Percentiles rank a stretch among this genome's conserved stretches.
These are phyloP conservation scores for Xylaria sp. DNA, from an alignment of 2,329 filamentous ascomycete species.

Conservation along the genomic window DNA sequence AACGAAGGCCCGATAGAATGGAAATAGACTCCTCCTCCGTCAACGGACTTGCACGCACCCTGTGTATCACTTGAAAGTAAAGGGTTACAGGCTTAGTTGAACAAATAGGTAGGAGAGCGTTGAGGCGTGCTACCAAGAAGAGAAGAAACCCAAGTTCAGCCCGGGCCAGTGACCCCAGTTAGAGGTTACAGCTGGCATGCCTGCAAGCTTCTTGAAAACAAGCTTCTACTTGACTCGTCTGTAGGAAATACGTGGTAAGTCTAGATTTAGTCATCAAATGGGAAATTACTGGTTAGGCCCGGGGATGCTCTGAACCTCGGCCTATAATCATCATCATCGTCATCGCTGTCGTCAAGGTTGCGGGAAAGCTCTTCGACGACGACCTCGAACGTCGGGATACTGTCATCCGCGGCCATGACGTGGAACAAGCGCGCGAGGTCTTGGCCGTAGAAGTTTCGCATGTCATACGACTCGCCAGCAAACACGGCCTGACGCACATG, in stretches of 20 bases:
- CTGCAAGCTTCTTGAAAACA: neutral
- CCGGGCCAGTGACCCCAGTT: neutral
- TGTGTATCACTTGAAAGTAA: neutral
- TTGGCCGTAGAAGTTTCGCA: slow-evolving; percentile 23
- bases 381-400: slow-evolving; percentile 31
- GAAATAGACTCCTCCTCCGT: neutral
- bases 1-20: neutral
- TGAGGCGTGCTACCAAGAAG: neutral
- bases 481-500: slow-evolving; percentile 28
- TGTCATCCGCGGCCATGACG: slow-evolving; percentile 16
- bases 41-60: neutral
- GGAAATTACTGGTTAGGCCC: neutral
- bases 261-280: neutral
- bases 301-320: slow-evolving; percentile 6
- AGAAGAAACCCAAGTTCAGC: neutral
- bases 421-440: slow-evolving; percentile 29
- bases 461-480: slow-evolving; percentile 27
- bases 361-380: slow-evolving; percentile 20
- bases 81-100: neutral
- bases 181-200: slow-evolving; percentile 3
- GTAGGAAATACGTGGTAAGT: neutral
- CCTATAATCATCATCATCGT: slow-evolving; percentile 20
- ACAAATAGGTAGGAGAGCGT: slow-evolving; percentile 1
- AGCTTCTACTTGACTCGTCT: neutral
- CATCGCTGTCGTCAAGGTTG: slow-evolving; percentile 1